Evolutionary conservation across 345 rosid species (phyloP), one percentile per base, ranked within the genome.

Genomic region (Eucalyptus tenuipes): DNA sequence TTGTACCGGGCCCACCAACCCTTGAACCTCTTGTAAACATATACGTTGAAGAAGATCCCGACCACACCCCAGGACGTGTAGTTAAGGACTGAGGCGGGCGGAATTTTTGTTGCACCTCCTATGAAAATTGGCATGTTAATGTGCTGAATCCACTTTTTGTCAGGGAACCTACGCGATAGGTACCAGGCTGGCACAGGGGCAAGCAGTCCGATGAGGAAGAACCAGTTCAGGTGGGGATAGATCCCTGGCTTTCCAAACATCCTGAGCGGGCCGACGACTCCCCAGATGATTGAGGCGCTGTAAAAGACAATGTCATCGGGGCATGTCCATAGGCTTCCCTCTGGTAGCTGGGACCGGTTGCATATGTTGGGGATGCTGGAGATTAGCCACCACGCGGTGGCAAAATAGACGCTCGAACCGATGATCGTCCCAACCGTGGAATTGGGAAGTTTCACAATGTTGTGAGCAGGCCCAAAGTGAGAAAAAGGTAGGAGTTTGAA

Each of bases 241-340:
- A 95, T 88, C 29, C 98, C 96, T 4, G 55, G 40, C 9, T 87
- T 91, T 47, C 95, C 92, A 88, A 97, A 96, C 97, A 97, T 95
- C 89, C 97, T 91, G 53, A 91, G 92, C 2, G 95, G 97, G n/a
- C 97, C 95, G 37, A 96, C 93, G 8, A 97, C 95, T 85, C 98
- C 97, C 98, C 96, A 97, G 37, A 94, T 94, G 93, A 97, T 94
- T 1, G 98, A 97, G 52, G 98, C 96, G 86, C 89, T 93, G 95
- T 95, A 96, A 93, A 97, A 97, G 13, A 95, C 95, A 33, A 92
- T 94, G 80, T 92, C 93, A 3, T 93, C 87, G 3, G 96, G 97
- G 88, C 98, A 95, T 50, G 97, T 95, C 98, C 98, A 96, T 3
- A 96, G 96, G 90, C 99, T 96, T 37, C 96, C 96, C 17, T 89